Evolutionary conservation across 306 rosid species (phyloP).

Genomic region (Quercus agrifolia): DNA sequence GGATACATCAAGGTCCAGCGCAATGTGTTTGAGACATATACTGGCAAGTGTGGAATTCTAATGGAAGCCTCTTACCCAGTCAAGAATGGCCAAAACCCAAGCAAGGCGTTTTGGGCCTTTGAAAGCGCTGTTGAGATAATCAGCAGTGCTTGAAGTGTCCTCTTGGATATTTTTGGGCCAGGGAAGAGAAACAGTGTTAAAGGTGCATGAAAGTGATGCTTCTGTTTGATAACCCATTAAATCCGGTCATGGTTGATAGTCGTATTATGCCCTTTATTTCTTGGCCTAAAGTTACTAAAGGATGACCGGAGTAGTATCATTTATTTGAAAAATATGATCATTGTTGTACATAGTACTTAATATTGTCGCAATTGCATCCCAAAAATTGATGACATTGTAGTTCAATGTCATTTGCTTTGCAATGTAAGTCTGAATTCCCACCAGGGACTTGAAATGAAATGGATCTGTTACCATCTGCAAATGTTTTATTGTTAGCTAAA

Average conservation of each 20-base stretch:
- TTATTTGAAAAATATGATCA: background rate
- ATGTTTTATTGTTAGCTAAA: background rate
- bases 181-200: constrained; percentile 7
- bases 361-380: constrained; percentile 13
- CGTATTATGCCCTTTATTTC: background rate
- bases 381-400: constrained; percentile 13
- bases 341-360: constrained; percentile 24
- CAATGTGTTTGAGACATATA: constrained; percentile 22
- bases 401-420: constrained; percentile 19
- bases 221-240: background rate
- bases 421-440: constrained; percentile 9
- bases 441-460: background rate
- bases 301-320: background rate
- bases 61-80: constrained; percentile 80
- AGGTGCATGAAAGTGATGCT: background rate
- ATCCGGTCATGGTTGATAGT: background rate
- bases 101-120: constrained; percentile 10
- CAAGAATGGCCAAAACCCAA: constrained; percentile 42
- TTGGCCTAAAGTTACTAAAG: background rate
- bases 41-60: constrained; percentile 84
- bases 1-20: constrained; percentile 84
- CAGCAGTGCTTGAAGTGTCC: constrained; percentile 43
- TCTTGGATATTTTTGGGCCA: background rate
- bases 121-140: constrained; percentile 22
- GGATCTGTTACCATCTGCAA: background rate